phyloP scores from a whole-genome alignment of 2,329 filamentous ascomycete species.

The Ceratocystis harringtonii region DNA sequence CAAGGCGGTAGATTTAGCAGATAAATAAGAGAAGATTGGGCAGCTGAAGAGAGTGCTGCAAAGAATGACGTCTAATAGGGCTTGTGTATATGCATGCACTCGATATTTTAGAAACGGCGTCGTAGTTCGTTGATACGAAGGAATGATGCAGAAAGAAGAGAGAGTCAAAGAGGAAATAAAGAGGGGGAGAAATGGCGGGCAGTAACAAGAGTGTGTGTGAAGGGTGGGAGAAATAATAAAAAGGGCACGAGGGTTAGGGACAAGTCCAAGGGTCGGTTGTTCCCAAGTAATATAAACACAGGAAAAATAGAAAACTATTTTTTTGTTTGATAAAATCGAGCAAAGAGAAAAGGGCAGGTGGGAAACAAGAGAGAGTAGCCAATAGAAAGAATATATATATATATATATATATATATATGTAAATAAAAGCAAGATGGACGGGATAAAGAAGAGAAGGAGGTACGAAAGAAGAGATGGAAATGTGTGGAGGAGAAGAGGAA shows the following conservation, averaged over 20 bases:
- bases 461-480: neutral
- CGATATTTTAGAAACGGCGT: neutral
- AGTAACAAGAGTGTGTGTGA: neutral
- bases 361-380: neutral
- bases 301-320: neutral
- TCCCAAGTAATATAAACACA: neutral
- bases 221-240: neutral
- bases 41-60: neutral
- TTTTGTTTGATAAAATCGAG: neutral
- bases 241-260: neutral
- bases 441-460: neutral
- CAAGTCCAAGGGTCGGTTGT: neutral
- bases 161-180: neutral
- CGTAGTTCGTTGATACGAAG: neutral
- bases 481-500: neutral
- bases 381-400: no score
- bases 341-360: neutral
- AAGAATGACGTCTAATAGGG: neutral
- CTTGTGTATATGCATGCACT: neutral
- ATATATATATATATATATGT: no score
- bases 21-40: neutral
- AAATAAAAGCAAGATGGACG: neutral
- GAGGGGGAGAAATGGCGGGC: constrained; percentile 3
- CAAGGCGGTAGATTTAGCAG: neutral
- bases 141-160: neutral